Percentiles rank a stretch among this genome's conserved stretches.
Conservation (phyloP, 495 filamentous ascomycete genomes). For the Physcia stellaris region DNA sequence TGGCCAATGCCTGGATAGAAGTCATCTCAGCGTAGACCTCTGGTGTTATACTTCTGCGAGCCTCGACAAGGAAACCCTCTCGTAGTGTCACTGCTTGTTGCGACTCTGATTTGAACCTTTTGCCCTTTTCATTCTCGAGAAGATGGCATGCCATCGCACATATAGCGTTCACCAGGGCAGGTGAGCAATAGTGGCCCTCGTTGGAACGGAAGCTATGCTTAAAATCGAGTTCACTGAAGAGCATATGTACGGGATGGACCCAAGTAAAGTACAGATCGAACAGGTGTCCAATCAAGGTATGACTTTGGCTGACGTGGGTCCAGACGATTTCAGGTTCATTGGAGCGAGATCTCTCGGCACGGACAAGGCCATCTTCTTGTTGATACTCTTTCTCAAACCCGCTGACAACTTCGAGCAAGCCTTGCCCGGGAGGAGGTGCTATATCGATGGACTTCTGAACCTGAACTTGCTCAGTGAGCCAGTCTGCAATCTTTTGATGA, state of each 20-base stretch:
- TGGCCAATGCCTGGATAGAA: conserved; percentile 20
- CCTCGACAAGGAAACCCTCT: conserved; percentile 22
- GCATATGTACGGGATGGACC: conserved; percentile 29
- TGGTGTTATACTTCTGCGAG: conserved; percentile 12
- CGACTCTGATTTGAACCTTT: conserved; percentile 1
- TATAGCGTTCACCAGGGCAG: conserved; percentile 24
- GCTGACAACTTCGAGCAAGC: conserved; percentile 11
- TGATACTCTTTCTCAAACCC: conserved; percentile 5
- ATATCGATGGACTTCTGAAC: conserved; percentile 10
- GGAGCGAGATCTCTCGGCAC: background rate
- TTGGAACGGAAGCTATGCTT: conserved; percentile 18
- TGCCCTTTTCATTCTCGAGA: conserved; percentile 12
- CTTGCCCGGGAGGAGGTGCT: conserved; percentile 2
- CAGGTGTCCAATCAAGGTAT: conserved; percentile 21
- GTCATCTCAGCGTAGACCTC: conserved; percentile 14
- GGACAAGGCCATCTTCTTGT: conserved; percentile 4
- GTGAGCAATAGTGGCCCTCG: conserved; percentile 18
- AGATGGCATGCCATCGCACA: conserved; percentile 29
- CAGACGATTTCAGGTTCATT: conserved; percentile 10
- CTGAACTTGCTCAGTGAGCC: conserved; percentile 18
- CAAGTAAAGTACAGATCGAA: conserved; percentile 31
- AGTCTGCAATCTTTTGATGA: conserved; percentile 22
- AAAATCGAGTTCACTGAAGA: conserved; percentile 27
- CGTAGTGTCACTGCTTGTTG: conserved; percentile 18
- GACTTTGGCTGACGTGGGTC: conserved; percentile 21